Evolutionary conservation across 768 basidiomycete species (phyloP).

Genomic region (Sutorius australiensis): DNA sequence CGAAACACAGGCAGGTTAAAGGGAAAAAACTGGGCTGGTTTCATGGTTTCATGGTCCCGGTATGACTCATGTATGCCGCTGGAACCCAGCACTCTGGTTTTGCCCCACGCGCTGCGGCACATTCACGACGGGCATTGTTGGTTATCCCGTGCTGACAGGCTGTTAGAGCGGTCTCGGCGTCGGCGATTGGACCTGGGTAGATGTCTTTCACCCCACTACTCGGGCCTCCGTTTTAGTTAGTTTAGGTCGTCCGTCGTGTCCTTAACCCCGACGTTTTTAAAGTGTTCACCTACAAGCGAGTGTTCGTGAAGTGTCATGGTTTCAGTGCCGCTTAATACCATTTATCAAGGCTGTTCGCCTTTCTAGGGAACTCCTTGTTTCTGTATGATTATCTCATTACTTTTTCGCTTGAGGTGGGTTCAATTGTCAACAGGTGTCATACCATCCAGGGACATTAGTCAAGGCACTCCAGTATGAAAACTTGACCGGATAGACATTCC

Average conservation of each 20-base stretch:
- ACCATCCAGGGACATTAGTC: slow-evolving; percentile 15
- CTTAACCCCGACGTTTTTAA: neutral
- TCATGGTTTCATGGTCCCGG: too few relatives aligned
- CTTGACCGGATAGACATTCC: slow-evolving; percentile 17
- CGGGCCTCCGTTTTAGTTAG: neutral
- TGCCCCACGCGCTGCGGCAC: too few relatives aligned
- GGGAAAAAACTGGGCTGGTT: too few relatives aligned
- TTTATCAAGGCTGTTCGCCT: slow-evolving; percentile 1
- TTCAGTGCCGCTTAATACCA: neutral
- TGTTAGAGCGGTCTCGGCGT: too few relatives aligned
- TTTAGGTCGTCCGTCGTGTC: slow-evolving; percentile 8
- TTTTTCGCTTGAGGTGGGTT: slow-evolving; percentile 23
- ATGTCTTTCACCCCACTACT: neutral
- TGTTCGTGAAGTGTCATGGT: neutral
- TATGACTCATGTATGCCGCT: too few relatives aligned
- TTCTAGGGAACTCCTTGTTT: slow-evolving; percentile 21
- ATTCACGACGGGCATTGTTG: too few relatives aligned
- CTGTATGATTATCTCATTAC: slow-evolving; percentile 28
- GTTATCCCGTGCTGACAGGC: neutral
- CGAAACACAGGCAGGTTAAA: too few relatives aligned
- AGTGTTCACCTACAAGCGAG: slow-evolving; percentile 21
- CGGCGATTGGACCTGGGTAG: too few relatives aligned
- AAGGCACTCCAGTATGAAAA: slow-evolving; percentile 19
- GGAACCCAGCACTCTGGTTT: too few relatives aligned
- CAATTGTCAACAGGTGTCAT: slow-evolving; percentile 7